phyloP scores from a whole-genome alignment of 768 basidiomycete genomes.

The Auricularia heimuer region DNA sequence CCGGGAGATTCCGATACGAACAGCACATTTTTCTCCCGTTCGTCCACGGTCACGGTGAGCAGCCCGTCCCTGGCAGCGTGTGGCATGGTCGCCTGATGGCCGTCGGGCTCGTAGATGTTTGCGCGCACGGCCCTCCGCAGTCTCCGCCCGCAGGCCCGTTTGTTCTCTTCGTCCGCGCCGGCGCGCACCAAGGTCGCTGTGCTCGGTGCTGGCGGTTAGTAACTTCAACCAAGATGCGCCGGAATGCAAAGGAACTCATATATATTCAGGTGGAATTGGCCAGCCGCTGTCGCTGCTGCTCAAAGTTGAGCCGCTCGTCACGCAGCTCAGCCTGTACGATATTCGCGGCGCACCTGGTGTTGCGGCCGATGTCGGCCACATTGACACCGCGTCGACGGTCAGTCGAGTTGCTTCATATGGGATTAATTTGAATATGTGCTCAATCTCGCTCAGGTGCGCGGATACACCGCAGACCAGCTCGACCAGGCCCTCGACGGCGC shows the following conservation, averaged over 20 bases:
- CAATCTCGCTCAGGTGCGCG: conserved; percentile 45
- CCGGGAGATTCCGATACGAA: background rate
- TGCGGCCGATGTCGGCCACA: conserved; percentile 92
- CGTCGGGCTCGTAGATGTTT: conserved; percentile 37
- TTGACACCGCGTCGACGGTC: conserved; percentile 51
- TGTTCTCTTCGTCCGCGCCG: conserved; percentile 66
- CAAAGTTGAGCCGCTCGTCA: conserved; percentile 86
- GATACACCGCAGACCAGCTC: conserved; percentile 78
- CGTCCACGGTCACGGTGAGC: background rate
- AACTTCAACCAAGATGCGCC: background rate
- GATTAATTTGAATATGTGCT: background rate
- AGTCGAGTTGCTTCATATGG: conserved; percentile 4
- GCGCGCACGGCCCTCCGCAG: conserved; percentile 52
- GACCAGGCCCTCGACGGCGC: conserved; percentile 83
- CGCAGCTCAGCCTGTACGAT: conserved; percentile 81
- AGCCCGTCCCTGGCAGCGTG: background rate
- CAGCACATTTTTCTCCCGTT: background rate
- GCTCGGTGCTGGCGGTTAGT: conserved; percentile 84
- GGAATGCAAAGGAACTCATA: background rate
- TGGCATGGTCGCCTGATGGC: background rate
- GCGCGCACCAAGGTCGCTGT: conserved; percentile 86
- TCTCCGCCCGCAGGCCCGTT: conserved; percentile 44
- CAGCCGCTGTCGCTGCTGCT: conserved; percentile 91
- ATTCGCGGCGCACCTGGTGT: conserved; percentile 95
- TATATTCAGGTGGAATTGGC: conserved; percentile 67